Percentiles rank a stretch among this genome's conserved stretches.
Conservation (phyloP, 2,329 filamentous ascomycete species). For the Aspergillus ibericus region DNA sequence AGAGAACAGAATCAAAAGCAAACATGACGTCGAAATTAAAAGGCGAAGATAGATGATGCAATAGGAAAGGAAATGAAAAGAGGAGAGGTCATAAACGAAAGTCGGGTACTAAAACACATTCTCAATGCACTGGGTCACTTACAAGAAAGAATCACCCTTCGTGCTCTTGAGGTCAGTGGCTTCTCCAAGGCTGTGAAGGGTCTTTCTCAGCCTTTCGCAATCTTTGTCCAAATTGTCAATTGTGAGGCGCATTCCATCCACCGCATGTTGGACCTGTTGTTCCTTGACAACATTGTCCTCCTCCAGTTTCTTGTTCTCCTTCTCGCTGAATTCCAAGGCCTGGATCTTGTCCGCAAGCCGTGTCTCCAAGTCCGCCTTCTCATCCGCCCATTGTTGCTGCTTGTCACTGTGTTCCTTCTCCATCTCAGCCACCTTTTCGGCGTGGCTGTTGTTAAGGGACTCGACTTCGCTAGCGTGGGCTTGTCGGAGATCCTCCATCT, state of each 20-base stretch:
- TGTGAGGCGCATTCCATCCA: constrained; percentile 46
- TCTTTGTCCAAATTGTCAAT: constrained; percentile 54
- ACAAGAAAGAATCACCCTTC: constrained; percentile 52
- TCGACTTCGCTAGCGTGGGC: constrained; percentile 29
- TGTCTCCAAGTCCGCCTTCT: constrained; percentile 32
- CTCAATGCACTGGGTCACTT: constrained; percentile 39
- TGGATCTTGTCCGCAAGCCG: constrained; percentile 45
- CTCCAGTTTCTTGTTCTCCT: constrained; percentile 45
- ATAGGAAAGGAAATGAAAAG: constrained; percentile 11
- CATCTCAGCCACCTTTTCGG: constrained; percentile 27
- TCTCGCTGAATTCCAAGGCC: constrained; percentile 44
- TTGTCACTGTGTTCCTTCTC: constrained; percentile 30
- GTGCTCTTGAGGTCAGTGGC: constrained; percentile 53
- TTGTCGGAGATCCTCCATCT: constrained; percentile 26
- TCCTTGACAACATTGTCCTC: constrained; percentile 48
- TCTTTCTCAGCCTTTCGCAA: constrained; percentile 51
- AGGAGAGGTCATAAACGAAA: constrained; percentile 14
- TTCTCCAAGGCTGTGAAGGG: constrained; percentile 52
- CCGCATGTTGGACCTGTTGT: constrained; percentile 46
- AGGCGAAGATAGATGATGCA: constrained; percentile 12
- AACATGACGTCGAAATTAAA: not conserved
- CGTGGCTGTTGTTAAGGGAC: constrained; percentile 26
- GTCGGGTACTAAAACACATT: constrained; percentile 19
- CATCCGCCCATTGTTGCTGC: constrained; percentile 35
- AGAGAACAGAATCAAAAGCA: not conserved